Conservation (phyloP, 257 asterid species). For the Misopates orontium region DNA sequence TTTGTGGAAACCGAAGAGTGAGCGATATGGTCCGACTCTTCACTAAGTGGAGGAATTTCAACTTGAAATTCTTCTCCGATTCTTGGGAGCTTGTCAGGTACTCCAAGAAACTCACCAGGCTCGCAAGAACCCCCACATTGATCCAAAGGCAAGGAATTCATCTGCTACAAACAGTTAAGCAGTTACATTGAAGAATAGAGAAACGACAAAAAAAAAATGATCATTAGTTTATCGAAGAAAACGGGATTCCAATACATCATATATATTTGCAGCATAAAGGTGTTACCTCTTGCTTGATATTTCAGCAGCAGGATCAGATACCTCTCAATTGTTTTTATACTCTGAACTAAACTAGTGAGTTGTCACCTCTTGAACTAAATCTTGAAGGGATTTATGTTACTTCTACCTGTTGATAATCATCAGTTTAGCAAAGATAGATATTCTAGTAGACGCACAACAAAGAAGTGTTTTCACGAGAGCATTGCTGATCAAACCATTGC, state of each 20-base stretch:
- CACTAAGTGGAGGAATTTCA: conserved; percentile 44
- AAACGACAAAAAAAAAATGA: not conserved
- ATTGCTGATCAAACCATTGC: no score
- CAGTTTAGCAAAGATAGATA: conserved; percentile 17
- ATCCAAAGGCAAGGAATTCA: conserved; percentile 15
- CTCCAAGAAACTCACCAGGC: conserved; percentile 36
- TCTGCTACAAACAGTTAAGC: conserved; percentile 27
- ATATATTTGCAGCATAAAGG: conserved; percentile 14
- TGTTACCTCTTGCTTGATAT: no score
- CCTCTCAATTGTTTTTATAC: not conserved
- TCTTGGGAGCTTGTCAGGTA: conserved; percentile 52
- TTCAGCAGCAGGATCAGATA: not conserved
- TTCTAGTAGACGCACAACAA: conserved; percentile 11
- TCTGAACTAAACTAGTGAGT: not conserved
- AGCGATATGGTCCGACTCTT: not conserved
- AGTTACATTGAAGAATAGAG: not conserved
- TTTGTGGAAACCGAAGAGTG: no score
- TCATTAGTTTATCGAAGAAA: not conserved
- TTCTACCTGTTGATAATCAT: not conserved
- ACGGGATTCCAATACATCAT: not conserved
- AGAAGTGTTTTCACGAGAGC: no score
- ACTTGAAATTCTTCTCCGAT: conserved; percentile 66
- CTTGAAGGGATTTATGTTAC: not conserved
- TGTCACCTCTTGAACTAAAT: not conserved
- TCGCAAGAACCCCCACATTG: conserved; percentile 38